Conservation (phyloP, 2,329 filamentous ascomycete genomes). For the Fusarium sp. region DNA sequence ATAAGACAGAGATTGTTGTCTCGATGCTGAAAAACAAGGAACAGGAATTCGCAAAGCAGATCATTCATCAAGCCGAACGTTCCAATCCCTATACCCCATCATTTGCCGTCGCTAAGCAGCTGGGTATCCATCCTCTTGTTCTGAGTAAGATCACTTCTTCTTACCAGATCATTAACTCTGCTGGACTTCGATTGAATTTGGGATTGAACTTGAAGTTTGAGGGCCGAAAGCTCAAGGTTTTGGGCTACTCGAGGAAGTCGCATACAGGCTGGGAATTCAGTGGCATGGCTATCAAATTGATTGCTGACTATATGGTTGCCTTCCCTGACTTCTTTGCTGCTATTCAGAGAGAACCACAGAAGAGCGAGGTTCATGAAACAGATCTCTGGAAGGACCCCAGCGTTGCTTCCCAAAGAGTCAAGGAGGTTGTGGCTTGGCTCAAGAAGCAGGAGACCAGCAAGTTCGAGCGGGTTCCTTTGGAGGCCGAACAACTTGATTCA, state of each 20-base stretch:
- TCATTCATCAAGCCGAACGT: slow-evolving; percentile 77
- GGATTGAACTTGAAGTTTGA: slow-evolving; percentile 98
- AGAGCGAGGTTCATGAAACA: slow-evolving; percentile 84
- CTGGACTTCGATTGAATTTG: slow-evolving; percentile 86
- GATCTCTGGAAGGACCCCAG: slow-evolving; percentile 84
- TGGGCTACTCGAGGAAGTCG: slow-evolving; percentile 92
- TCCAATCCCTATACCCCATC: slow-evolving; percentile 85
- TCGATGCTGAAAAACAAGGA: slow-evolving; percentile 79
- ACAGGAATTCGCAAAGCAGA: slow-evolving; percentile 80
- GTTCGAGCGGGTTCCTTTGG: slow-evolving; percentile 94
- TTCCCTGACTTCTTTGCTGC: slow-evolving; percentile 97
- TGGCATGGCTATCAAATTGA: slow-evolving; percentile 80
- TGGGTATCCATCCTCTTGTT: slow-evolving; percentile 85
- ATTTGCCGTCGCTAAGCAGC: slow-evolving; percentile 84
- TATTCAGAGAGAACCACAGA: slow-evolving; percentile 86
- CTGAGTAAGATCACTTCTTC: slow-evolving; percentile 97
- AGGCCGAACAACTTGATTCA: slow-evolving; percentile 95
- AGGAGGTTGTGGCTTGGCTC: slow-evolving; percentile 93
- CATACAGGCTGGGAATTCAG: slow-evolving; percentile 96
- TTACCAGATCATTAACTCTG: slow-evolving; percentile 82
- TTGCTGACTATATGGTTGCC: slow-evolving; percentile 89
- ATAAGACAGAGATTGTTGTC: slow-evolving; percentile 84
- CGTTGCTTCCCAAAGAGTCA: slow-evolving; percentile 81
- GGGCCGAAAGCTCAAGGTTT: slow-evolving; percentile 91
- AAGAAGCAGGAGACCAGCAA: slow-evolving; percentile 91